A percentile compares a stretch with the other conserved stretches of the same genome.
Evolutionary conservation across 768 basidiomycete species (phyloP).

Genomic region (Boletellus ananas): DNA sequence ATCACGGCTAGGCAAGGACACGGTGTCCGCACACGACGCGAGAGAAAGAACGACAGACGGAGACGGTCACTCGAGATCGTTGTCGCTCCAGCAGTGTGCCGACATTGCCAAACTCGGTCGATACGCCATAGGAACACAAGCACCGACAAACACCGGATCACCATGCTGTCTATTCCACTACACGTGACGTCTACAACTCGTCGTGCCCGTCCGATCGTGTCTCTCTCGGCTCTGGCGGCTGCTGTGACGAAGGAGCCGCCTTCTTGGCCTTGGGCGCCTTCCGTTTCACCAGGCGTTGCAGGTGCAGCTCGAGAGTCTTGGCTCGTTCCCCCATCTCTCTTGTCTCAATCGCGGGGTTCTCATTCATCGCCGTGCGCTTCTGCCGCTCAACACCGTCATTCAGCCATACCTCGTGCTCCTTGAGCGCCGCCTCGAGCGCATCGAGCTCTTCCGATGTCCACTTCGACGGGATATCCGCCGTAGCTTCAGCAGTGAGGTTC

Average conservation of each 20-base stretch:
- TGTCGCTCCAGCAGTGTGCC: slow-evolving; percentile 12
- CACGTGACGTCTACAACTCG: slow-evolving; percentile 24
- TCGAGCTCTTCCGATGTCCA: slow-evolving; percentile 89
- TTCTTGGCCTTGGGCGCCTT: slow-evolving; percentile 65
- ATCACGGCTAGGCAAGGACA: slow-evolving; percentile 3
- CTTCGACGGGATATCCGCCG: slow-evolving; percentile 61
- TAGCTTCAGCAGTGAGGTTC: slow-evolving; percentile 67
- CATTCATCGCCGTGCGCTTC: slow-evolving; percentile 63
- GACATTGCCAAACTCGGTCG: background rate
- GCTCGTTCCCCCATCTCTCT: slow-evolving; percentile 83
- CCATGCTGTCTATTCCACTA: slow-evolving; percentile 13
- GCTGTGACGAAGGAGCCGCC: slow-evolving; percentile 7
- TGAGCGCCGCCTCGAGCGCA: slow-evolving; percentile 67
- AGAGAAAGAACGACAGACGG: background rate
- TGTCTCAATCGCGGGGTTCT: slow-evolving; percentile 84
- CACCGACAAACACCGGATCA: slow-evolving; percentile 23
- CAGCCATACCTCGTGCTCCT: slow-evolving; percentile 83
- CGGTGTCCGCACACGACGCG: slow-evolving; percentile 1
- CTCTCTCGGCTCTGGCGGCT: slow-evolving; percentile 11
- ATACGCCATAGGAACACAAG: slow-evolving; percentile 8
- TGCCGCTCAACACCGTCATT: slow-evolving; percentile 79
- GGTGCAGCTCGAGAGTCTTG: slow-evolving; percentile 71
- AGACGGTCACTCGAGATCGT: slow-evolving; percentile 42
- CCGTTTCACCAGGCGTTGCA: slow-evolving; percentile 65
- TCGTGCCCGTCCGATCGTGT: slow-evolving; percentile 24